phyloP scores from a whole-genome alignment of 75 land plant species.

The Pinus tabuliformis region DNA sequence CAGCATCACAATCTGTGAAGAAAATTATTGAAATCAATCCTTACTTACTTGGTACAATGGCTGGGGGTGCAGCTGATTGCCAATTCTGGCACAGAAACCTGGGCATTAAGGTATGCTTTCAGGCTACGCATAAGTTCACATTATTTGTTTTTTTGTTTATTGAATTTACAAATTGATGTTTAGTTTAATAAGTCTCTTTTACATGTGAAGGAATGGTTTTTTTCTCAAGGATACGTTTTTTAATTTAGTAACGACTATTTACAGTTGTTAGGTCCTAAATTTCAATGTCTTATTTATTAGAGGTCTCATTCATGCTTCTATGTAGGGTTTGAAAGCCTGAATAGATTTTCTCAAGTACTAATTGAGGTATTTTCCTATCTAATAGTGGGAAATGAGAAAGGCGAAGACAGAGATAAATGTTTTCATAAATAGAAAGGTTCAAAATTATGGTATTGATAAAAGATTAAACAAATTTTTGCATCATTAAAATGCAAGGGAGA shows the following conservation, averaged over 20 bases:
- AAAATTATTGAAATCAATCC: slow-evolving; percentile 97
- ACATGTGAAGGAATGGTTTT: too few relatives aligned
- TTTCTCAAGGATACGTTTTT: too few relatives aligned
- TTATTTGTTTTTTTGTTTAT: background rate
- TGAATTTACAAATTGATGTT: background rate
- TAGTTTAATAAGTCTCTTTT: too few relatives aligned
- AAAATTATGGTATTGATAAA: background rate
- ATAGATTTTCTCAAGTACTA: too few relatives aligned
- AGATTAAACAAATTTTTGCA: too few relatives aligned
- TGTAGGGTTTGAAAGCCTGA: too few relatives aligned
- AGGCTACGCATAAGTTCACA: background rate
- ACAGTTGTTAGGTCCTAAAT: too few relatives aligned
- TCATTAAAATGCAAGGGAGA: background rate
- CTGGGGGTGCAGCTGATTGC: slow-evolving; percentile 99
- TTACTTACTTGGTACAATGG: slow-evolving; percentile 96
- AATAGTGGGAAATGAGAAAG: background rate
- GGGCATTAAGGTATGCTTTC: slow-evolving; percentile 76
- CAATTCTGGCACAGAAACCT: slow-evolving; percentile 98
- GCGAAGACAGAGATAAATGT: background rate
- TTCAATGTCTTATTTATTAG: too few relatives aligned
- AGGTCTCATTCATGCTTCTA: too few relatives aligned
- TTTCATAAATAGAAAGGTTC: background rate
- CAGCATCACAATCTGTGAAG: slow-evolving; percentile 92
- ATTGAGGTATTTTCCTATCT: background rate
- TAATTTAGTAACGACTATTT: too few relatives aligned